These are phyloP conservation scores for Solanum chacoense DNA, from an alignment of 305 asterid genomes.

Conservation along the genomic window DNA sequence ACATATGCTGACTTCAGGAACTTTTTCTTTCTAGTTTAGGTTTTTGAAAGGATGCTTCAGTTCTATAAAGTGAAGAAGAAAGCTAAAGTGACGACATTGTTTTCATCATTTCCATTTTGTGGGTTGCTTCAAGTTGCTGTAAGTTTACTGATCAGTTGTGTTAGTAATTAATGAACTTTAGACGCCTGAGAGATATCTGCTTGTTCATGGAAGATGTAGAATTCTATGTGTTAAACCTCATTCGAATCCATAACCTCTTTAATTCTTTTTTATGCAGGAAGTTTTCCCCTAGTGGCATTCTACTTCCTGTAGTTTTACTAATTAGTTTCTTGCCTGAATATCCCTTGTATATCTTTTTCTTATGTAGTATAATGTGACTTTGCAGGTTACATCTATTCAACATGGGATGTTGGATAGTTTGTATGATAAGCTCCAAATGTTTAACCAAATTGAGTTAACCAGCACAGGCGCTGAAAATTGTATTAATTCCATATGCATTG, in stretches of 20 bases:
- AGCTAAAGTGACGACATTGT: conserved; percentile 34
- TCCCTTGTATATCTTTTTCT: neutral
- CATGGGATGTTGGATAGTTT: conserved; percentile 64
- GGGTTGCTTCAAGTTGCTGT: conserved; percentile 89
- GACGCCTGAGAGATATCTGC: neutral
- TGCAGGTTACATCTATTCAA: conserved; percentile 65
- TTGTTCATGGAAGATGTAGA: neutral
- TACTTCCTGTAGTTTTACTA: neutral
- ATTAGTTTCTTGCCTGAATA: neutral
- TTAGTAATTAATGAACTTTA: neutral
- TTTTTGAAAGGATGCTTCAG: conserved; percentile 63
- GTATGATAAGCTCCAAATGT: conserved; percentile 41
- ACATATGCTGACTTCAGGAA: conserved; percentile 4
- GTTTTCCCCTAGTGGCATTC: neutral
- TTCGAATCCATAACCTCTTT: neutral
- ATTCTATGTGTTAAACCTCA: neutral
- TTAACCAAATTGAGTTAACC: conserved; percentile 21
- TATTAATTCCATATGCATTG: conserved; percentile 36
- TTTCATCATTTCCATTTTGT: conserved; percentile 45
- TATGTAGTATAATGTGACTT: neutral
- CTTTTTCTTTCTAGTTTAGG: conserved; percentile 35
- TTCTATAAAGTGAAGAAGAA: conserved; percentile 28
- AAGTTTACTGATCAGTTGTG: conserved; percentile 9
- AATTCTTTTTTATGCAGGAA: neutral
- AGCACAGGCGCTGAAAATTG: conserved; percentile 26